These are phyloP conservation scores for Phytophthora nicotianae DNA, from an alignment of 352 stramenopile species.

Conservation along the genomic window DNA sequence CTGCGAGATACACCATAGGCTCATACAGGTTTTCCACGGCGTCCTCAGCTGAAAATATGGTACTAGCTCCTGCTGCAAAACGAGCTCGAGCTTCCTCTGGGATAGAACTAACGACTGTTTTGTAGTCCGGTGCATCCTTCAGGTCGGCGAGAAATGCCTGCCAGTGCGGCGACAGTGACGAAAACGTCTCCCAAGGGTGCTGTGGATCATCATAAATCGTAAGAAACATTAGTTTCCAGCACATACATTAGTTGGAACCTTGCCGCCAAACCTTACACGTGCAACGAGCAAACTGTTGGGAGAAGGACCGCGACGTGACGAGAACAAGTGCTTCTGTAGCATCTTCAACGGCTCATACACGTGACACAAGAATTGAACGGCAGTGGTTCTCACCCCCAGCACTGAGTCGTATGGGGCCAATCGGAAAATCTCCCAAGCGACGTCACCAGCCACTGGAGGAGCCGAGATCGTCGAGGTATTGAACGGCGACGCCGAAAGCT, in stretches of 20 bases:
- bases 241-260: background rate
- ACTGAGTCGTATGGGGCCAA: constrained; percentile 79
- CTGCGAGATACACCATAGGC: constrained; percentile 81
- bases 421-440: constrained; percentile 85
- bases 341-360: constrained; percentile 66
- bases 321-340: constrained; percentile 60
- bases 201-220: constrained; percentile 20
- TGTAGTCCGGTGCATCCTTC: constrained; percentile 58
- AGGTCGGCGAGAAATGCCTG: constrained; percentile 45
- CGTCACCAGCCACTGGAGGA: constrained; percentile 73
- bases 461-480: constrained; percentile 68
- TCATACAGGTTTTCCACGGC: constrained; percentile 73
- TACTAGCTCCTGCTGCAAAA: constrained; percentile 48
- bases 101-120: constrained; percentile 47
- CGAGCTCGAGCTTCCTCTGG: constrained; percentile 50
- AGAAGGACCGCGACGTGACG: constrained; percentile 27
- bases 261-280: constrained; percentile 39
- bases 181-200: constrained; percentile 90
- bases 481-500: constrained; percentile 8
- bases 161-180: constrained; percentile 72
- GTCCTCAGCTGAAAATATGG: constrained; percentile 37
- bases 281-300: constrained; percentile 41
- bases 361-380: constrained; percentile 75
- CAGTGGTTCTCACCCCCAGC: constrained; percentile 59
- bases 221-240: constrained; percentile 7